Percentiles rank a stretch among this genome's conserved stretches.
Conservation (phyloP, 1,284 basidiomycete genomes). For the Leccinum subspadiceum region DNA sequence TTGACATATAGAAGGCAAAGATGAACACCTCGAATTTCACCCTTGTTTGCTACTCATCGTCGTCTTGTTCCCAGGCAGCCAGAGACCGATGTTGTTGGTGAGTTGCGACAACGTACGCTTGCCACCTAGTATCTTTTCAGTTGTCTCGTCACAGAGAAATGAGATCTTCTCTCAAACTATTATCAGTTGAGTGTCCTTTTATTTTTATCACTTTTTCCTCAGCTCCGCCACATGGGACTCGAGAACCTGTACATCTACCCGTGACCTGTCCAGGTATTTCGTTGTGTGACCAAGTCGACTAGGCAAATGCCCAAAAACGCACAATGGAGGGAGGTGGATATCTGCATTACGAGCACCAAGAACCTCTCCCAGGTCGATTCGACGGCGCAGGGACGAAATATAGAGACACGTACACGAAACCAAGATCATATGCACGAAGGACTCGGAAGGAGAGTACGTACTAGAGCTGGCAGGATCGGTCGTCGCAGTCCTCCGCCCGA, state of each 20-base stretch:
- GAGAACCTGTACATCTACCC: neutral
- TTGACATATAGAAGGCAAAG: constrained; percentile 8
- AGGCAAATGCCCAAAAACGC: neutral
- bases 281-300: too few relatives aligned
- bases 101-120: neutral
- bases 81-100: neutral
- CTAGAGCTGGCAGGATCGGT: neutral
- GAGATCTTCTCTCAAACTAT: too few relatives aligned
- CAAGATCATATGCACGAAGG: neutral
- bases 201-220: neutral
- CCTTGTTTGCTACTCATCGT: too few relatives aligned
- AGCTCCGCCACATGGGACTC: too few relatives aligned
- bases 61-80: too few relatives aligned
- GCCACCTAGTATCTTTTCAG: neutral
- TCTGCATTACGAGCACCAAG: neutral
- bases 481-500: neutral
- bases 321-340: neutral
- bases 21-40: neutral
- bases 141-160: neutral
- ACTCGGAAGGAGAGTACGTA: neutral
- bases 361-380: neutral
- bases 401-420: neutral
- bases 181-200: neutral
- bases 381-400: neutral
- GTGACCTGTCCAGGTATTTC: too few relatives aligned